These are phyloP conservation scores for Scenedesmus sp. DNA, from an alignment of 163 green algal species.

Conservation along the genomic window DNA sequence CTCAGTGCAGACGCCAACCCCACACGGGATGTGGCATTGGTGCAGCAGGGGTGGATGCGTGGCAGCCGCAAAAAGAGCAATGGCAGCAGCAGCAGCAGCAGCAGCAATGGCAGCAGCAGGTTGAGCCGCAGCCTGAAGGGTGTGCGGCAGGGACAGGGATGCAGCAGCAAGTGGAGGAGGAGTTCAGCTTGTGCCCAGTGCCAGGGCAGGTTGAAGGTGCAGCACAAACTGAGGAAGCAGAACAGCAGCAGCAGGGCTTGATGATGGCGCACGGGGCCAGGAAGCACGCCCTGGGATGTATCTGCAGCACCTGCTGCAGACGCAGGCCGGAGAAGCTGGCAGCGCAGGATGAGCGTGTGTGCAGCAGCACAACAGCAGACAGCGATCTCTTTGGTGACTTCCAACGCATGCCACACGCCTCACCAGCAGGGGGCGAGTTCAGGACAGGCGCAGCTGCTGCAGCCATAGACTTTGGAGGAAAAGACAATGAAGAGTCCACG, in stretches of 20 bases:
- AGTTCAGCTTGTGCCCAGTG: neutral
- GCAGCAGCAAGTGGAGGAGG: slow-evolving; percentile 29
- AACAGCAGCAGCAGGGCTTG: neutral
- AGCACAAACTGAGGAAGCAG: neutral
- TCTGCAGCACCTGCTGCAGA: neutral
- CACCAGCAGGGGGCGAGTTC: neutral
- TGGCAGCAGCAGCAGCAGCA: neutral
- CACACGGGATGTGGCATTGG: neutral
- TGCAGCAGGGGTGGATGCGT: neutral
- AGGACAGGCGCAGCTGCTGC: neutral
- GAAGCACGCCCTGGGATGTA: too few species aligned
- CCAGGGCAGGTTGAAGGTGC: neutral
- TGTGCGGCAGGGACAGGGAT: neutral
- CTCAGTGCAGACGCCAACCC: neutral
- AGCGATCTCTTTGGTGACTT: neutral
- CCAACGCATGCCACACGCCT: neutral
- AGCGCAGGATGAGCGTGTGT: neutral
- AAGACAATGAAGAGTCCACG: neutral
- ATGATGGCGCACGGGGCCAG: neutral
- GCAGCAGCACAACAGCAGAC: neutral
- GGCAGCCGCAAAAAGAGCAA: slow-evolving; percentile 5
- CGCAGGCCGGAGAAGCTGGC: too few species aligned
- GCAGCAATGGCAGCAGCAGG: neutral
- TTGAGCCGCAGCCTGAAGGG: neutral
- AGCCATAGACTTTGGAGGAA: neutral